A percentile compares a stretch with the other conserved stretches of the same genome.
Conservation (phyloP, 2,329 filamentous ascomycete genomes). For the Xylariales sp. region DNA sequence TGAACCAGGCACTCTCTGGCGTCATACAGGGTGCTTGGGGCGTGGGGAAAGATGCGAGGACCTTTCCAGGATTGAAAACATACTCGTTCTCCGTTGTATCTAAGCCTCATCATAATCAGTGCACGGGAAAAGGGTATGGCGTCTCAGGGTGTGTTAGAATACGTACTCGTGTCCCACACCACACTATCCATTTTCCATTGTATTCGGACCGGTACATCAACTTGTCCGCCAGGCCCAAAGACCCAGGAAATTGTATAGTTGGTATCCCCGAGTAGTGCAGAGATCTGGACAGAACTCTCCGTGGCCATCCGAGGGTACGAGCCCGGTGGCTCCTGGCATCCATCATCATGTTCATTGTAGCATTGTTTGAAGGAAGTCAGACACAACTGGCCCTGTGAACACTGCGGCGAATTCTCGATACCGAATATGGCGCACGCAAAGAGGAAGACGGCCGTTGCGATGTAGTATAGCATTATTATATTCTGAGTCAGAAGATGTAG, state of each 20-base stretch:
- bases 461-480: neutral
- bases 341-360: slow-evolving; percentile 4
- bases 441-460: neutral
- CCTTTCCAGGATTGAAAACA: slow-evolving; percentile 20
- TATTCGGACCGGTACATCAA: slow-evolving; percentile 16
- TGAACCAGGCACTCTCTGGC: slow-evolving; percentile 8
- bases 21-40: slow-evolving; percentile 14
- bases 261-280: slow-evolving; percentile 7
- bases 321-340: slow-evolving; percentile 1
- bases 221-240: slow-evolving; percentile 9
- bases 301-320: slow-evolving; percentile 11
- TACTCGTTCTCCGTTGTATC: slow-evolving; percentile 21
- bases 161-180: slow-evolving; percentile 23
- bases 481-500: too few species aligned
- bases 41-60: slow-evolving; percentile 23
- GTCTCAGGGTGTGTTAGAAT: neutral
- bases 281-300: neutral
- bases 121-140: neutral
- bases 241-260: slow-evolving; percentile 23
- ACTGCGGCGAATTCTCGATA: neutral
- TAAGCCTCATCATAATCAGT: neutral
- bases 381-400: slow-evolving; percentile 14
- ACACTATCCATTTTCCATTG: slow-evolving; percentile 19
- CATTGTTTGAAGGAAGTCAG: slow-evolving; percentile 23
- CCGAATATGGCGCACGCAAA: neutral